Conservation (phyloP, 495 filamentous ascomycete genomes). For the Immersiella caudata region DNA sequence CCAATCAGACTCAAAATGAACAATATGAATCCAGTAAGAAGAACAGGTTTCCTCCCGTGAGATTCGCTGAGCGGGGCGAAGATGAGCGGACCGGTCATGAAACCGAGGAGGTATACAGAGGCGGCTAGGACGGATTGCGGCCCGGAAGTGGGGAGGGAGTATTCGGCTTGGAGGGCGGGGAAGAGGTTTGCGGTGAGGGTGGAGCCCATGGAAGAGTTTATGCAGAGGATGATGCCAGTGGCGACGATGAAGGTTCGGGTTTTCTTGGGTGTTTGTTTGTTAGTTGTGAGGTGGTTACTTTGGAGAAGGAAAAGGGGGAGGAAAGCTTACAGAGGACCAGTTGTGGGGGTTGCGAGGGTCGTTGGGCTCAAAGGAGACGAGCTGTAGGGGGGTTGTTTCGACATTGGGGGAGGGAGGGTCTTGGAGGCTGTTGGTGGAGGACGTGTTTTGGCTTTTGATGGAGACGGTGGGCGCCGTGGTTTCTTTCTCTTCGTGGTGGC, state of each 20-base stretch:
- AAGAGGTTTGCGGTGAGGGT: conserved; percentile 34
- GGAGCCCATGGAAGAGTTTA: conserved; percentile 31
- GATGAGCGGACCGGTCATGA: conserved; percentile 58
- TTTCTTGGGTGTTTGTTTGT: conserved; percentile 23
- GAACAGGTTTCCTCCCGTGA: conserved; percentile 73
- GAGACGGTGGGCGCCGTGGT: neutral
- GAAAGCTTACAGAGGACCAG: conserved; percentile 28
- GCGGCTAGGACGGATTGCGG: conserved; percentile 33
- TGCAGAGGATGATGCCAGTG: conserved; percentile 25
- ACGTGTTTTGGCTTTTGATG: conserved; percentile 10
- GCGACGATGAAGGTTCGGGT: conserved; percentile 22
- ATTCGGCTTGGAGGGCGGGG: conserved; percentile 21
- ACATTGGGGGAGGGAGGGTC: neutral
- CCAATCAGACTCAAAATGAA: conserved; percentile 77
- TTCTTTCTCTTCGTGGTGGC: neutral
- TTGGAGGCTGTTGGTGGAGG: neutral
- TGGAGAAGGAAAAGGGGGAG: neutral
- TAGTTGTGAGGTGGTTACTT: too few species aligned
- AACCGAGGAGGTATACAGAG: conserved; percentile 63
- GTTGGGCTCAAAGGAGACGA: conserved; percentile 28
- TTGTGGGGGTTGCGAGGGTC: conserved; percentile 35
- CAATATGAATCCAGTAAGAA: conserved; percentile 65
- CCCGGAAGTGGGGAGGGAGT: conserved; percentile 27
- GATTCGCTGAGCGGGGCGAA: conserved; percentile 61
- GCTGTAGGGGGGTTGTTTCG: neutral